Percentiles rank a stretch among this genome's conserved stretches.
Conservation (phyloP, 352 stramenopile species). For the Labyrinthula sp. region DNA sequence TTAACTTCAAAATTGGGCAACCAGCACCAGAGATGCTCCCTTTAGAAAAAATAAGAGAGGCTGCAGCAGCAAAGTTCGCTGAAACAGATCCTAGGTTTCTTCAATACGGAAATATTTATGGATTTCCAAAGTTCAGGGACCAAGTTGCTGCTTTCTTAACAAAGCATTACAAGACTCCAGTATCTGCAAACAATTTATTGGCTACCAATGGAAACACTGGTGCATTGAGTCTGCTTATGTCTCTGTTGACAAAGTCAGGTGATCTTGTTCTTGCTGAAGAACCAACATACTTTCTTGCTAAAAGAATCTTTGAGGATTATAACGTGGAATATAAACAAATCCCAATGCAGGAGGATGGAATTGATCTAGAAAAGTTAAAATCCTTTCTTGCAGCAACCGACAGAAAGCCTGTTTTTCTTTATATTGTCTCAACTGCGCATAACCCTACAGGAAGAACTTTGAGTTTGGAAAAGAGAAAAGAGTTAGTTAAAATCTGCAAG, state of each 20-base stretch:
- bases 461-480: conserved; percentile 42
- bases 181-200: conserved; percentile 46
- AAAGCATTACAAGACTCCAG: conserved; percentile 38
- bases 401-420: conserved; percentile 58
- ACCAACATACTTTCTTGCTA: conserved; percentile 70
- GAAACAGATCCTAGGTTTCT: conserved; percentile 43
- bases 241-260: conserved; percentile 45
- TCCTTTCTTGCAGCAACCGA: conserved; percentile 39
- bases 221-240: conserved; percentile 58
- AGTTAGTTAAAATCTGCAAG: conserved; percentile 50
- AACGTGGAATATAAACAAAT: conserved; percentile 50
- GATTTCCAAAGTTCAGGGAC: conserved; percentile 46
- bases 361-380: conserved; percentile 53
- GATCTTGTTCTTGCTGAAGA: conserved; percentile 66
- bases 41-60: conserved; percentile 42
- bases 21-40: conserved; percentile 51
- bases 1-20: conserved; percentile 56
- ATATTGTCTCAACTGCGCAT: conserved; percentile 71
- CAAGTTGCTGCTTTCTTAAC: conserved; percentile 44
- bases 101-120: conserved; percentile 49
- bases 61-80: conserved; percentile 39
- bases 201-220: conserved; percentile 68
- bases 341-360: conserved; percentile 45
- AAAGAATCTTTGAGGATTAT: conserved; percentile 66
- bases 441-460: conserved; percentile 67